Evolutionary conservation across 2,329 filamentous ascomycete species (phyloP), one percentile per base, ranked within the genome.

Genomic region (Beauveria sp.): DNA sequence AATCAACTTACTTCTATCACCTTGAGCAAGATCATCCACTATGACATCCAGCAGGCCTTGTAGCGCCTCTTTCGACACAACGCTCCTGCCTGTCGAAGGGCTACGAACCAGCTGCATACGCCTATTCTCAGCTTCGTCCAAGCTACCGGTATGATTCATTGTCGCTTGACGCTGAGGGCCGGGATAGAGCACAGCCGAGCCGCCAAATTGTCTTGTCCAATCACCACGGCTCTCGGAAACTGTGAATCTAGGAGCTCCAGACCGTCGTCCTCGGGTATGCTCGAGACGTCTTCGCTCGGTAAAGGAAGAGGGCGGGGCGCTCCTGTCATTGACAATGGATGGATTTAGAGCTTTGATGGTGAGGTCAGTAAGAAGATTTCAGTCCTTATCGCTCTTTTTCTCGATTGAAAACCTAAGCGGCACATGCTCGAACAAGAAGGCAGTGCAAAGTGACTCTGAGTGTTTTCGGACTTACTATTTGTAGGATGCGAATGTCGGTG

Each of bases 31-130:
- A 9, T 76, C 76, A 1, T 75, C 68, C 18, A 82, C 69, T 5
- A 76, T 68, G 4, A 85, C 76, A 53, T 72, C 77, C 64, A 81
- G 70, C 3, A 85, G 70, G 6, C 79, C 77, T 14, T 72, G 70
- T 14, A 84, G 69, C 3, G 80, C 80, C 18, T 68, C 70, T 64
- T 73, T 77, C 0, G 80, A 83, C 3, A 80, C 80, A 7, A 83
- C 76, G 64, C 76, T 72, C 66, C 79, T 80, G 45, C 71, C 77
- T 0, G 73, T 67, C 24, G 76, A 63, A 8, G 76, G 71, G 18
- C 80, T 80, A 48, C 81, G 77, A 40, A 80, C 66, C 6, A 82
- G 60, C 66, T 83, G 81, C 16, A 78, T 71, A 12, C 74, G 72
- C 18, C 78, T 73, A 20, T 77, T 58, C 9, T 73, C 68, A 20